Conservation (phyloP, 768 basidiomycete genomes). For the Cystobasidium tubakii region DNA sequence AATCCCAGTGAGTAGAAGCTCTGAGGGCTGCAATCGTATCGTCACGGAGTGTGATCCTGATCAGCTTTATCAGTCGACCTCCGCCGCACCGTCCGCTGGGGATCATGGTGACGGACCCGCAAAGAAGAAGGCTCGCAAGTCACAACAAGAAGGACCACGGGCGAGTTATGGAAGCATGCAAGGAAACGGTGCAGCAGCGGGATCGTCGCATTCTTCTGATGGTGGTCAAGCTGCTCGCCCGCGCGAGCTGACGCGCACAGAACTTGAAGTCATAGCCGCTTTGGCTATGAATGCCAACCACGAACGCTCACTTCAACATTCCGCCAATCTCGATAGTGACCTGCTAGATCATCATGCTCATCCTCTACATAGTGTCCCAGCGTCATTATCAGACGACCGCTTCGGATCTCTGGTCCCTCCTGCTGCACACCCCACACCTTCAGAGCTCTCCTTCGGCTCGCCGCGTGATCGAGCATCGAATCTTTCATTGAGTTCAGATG, state of each 20-base stretch:
- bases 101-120: slow-evolving; percentile 47
- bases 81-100: not conserved
- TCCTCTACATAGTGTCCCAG: slow-evolving; percentile 24
- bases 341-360: slow-evolving; percentile 22
- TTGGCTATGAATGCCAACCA: slow-evolving; percentile 35
- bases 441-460: slow-evolving; percentile 8
- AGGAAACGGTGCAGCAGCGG: not conserved
- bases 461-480: slow-evolving; percentile 2
- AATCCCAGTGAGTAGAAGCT: slow-evolving; percentile 40
- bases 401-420: slow-evolving; percentile 5
- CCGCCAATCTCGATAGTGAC: slow-evolving; percentile 19
- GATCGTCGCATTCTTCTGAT: slow-evolving; percentile 5
- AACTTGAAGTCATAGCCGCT: slow-evolving; percentile 31
- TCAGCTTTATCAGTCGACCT: not conserved
- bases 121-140: slow-evolving; percentile 31
- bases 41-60: no score
- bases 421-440: not conserved
- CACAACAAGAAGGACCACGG: not conserved
- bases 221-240: not conserved
- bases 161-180: not conserved
- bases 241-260: slow-evolving; percentile 12
- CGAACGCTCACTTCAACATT: slow-evolving; percentile 17
- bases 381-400: slow-evolving; percentile 15
- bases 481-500: slow-evolving; percentile 12
- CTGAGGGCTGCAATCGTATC: not conserved